Evolutionary conservation across 2,329 filamentous ascomycete species (phyloP).

Genomic region (Aspergillus ochraceoroseus): DNA sequence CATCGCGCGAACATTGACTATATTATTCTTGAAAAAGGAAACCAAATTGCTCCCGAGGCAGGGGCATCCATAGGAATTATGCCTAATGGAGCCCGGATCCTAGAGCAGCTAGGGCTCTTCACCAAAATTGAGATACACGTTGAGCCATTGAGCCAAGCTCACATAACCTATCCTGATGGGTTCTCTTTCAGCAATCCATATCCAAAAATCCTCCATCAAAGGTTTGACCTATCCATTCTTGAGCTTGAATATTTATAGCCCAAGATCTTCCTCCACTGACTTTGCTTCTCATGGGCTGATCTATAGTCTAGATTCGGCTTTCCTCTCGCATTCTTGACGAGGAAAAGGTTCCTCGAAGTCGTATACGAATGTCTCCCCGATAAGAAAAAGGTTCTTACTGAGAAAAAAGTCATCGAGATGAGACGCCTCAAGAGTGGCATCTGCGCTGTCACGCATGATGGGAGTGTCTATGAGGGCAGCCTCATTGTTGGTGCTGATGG

Average conservation of each 20-base stretch:
- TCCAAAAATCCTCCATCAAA: conserved; percentile 12
- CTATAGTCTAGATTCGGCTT: conserved; percentile 18
- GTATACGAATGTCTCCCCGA: conserved; percentile 24
- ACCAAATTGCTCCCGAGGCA: conserved; percentile 14
- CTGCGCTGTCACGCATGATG: conserved; percentile 1
- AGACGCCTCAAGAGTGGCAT: conserved; percentile 22
- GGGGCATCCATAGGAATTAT: conserved; percentile 21
- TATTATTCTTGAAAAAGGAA: conserved; percentile 37
- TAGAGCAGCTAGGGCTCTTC: conserved; percentile 18
- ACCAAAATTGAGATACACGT: conserved; percentile 15
- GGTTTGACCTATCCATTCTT: not conserved
- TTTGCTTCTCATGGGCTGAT: too few species aligned
- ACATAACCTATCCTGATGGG: conserved; percentile 14
- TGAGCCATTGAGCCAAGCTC: conserved; percentile 15
- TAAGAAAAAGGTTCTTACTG: conserved; percentile 30
- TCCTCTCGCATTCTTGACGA: conserved; percentile 17
- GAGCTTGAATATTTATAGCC: too few species aligned
- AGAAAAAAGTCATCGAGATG: conserved; percentile 30
- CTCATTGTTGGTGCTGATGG: conserved; percentile 5
- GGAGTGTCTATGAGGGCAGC: conserved; percentile 1
- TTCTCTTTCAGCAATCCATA: conserved; percentile 8
- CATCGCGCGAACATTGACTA: conserved; percentile 46
- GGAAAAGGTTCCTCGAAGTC: conserved; percentile 23
- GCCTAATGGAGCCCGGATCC: conserved; percentile 20
- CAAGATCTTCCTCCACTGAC: too few species aligned